Conservation (phyloP, 257 asterid genomes). For the Catharanthus roseus region DNA sequence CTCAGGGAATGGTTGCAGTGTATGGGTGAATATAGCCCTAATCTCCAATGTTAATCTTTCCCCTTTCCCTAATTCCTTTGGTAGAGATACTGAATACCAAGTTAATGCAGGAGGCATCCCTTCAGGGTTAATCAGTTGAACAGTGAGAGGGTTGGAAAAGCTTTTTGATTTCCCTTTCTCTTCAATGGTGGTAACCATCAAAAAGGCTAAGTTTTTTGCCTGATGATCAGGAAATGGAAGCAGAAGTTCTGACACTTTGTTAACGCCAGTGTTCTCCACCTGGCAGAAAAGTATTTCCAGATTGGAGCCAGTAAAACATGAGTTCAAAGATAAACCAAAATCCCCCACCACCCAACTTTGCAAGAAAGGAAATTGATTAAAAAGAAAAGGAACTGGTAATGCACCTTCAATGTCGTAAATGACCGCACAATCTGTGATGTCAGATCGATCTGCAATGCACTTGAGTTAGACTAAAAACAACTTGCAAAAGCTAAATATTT, state of each 20-base stretch:
- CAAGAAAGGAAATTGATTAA: not conserved
- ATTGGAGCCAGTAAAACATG: not conserved
- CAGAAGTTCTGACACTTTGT: slow-evolving; percentile 51
- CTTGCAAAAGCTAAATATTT: slow-evolving; percentile 1
- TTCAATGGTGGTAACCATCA: slow-evolving; percentile 43
- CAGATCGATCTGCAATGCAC: slow-evolving; percentile 74
- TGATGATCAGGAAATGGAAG: slow-evolving; percentile 64
- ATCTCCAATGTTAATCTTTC: slow-evolving; percentile 68
- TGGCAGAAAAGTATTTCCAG: slow-evolving; percentile 21
- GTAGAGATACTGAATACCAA: slow-evolving; percentile 72
- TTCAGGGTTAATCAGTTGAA: slow-evolving; percentile 46
- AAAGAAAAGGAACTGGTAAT: slow-evolving; percentile 12
- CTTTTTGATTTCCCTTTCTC: slow-evolving; percentile 68
- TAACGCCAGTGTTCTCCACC: slow-evolving; percentile 68
- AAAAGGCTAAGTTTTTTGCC: slow-evolving; percentile 58
- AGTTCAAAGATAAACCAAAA: slow-evolving; percentile 9
- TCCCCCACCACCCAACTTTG: not conserved
- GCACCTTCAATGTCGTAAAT: slow-evolving; percentile 59
- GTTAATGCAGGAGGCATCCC: slow-evolving; percentile 61
- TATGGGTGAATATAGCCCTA: slow-evolving; percentile 59
- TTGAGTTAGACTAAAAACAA: not conserved
- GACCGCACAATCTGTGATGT: slow-evolving; percentile 70
- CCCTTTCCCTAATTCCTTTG: slow-evolving; percentile 68
- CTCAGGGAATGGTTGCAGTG: slow-evolving; percentile 80
- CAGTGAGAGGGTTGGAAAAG: slow-evolving; percentile 44